Conservation (phyloP, 2,329 filamentous ascomycete species). For the Penicillium sp. region DNA sequence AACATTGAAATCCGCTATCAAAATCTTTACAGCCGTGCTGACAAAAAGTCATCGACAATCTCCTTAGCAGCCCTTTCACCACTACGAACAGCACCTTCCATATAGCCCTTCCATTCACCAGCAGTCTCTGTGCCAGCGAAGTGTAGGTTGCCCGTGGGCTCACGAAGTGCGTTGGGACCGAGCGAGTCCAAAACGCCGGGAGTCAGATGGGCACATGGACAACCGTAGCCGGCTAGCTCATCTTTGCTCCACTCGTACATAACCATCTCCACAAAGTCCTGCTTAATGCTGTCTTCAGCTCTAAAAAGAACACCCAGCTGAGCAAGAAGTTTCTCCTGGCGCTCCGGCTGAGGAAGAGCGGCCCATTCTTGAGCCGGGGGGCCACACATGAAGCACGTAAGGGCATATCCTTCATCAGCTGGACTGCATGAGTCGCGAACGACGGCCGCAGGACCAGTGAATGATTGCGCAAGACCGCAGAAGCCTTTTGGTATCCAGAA, state of each 20-base stretch:
- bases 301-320: slow-evolving; percentile 16
- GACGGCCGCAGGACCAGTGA: slow-evolving; percentile 48
- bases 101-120: slow-evolving; percentile 57
- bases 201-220: slow-evolving; percentile 38
- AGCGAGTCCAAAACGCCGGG: slow-evolving; percentile 41
- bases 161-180: slow-evolving; percentile 34
- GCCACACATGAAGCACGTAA: slow-evolving; percentile 46
- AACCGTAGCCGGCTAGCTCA: slow-evolving; percentile 40
- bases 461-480: slow-evolving; percentile 49
- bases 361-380: slow-evolving; percentile 35
- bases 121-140: slow-evolving; percentile 58
- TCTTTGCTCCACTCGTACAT: slow-evolving; percentile 43
- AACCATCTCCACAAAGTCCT: slow-evolving; percentile 35
- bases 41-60: slow-evolving; percentile 30
- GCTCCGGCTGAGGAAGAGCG: background rate
- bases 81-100: slow-evolving; percentile 57
- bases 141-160: slow-evolving; percentile 45
- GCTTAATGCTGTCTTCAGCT: background rate
- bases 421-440: slow-evolving; percentile 46
- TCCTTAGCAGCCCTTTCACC: slow-evolving; percentile 52
- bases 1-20: too few species aligned
- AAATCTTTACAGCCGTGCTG: background rate
- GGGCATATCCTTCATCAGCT: slow-evolving; percentile 23
- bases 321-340: slow-evolving; percentile 8
- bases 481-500: slow-evolving; percentile 50